Percentiles rank a stretch among this genome's conserved stretches.
Conservation (phyloP, 371 early-diverging fungal species). For the Funneliformis caledonium region DNA sequence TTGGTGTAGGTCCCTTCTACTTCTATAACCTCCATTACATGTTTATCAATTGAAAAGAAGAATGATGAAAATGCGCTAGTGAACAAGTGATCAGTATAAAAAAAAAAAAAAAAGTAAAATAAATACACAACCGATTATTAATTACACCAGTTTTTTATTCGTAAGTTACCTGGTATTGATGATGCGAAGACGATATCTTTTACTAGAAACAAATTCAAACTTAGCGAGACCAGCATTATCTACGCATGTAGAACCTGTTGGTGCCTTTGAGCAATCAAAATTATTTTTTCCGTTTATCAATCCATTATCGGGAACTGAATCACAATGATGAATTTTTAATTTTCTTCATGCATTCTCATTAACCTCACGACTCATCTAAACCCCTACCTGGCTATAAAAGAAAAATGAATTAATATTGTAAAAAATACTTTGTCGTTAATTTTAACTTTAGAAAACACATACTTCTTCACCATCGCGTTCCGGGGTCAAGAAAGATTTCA, state of each 20-base stretch:
- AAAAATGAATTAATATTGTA: conserved; percentile 12
- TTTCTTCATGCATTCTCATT: not conserved
- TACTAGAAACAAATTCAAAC: conserved; percentile 66
- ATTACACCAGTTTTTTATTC: conserved; percentile 28
- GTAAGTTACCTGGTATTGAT: conserved; percentile 58
- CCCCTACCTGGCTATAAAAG: conserved; percentile 21
- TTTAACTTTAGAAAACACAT: not conserved
- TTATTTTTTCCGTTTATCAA: conserved; percentile 57
- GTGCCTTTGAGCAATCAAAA: conserved; percentile 32
- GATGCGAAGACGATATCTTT: conserved; percentile 82
- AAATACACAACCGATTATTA: conserved; percentile 2
- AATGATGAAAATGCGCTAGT: conserved; percentile 46
- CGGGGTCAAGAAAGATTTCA: conserved; percentile 44
- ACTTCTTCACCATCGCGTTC: conserved; percentile 43
- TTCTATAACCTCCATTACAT: conserved; percentile 49
- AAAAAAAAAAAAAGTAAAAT: conserved; percentile 38
- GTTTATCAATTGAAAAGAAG: conserved; percentile 50
- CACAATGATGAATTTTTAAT: not conserved
- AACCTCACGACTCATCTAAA: not conserved
- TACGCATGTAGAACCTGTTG: not conserved
- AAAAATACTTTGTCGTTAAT: not conserved
- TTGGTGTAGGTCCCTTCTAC: conserved; percentile 52
- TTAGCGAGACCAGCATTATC: conserved; percentile 43
- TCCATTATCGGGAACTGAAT: conserved; percentile 60
- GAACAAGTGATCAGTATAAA: not conserved